Evolutionary conservation across 805 yeast genomes (phyloP).

Genomic region (Barnettozyma californica): DNA sequence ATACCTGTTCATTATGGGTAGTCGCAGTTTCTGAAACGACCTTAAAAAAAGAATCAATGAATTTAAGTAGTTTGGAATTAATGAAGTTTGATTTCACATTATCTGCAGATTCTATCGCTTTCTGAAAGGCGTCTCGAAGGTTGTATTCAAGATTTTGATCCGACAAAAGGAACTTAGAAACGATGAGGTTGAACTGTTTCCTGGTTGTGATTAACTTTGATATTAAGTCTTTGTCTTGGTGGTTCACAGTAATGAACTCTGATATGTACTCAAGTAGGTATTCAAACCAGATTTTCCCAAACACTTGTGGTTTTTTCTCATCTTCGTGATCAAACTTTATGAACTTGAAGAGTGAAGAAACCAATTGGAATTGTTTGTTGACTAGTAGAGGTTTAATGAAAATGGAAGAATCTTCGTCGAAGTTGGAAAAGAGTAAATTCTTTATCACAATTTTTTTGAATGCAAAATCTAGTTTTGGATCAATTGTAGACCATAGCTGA

Average conservation of each 20-base stretch:
- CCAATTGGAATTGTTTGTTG: conserved; percentile 3
- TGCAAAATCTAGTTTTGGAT: background rate
- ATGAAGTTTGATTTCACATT: conserved; percentile 4
- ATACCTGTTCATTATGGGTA: background rate
- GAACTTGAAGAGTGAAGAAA: conserved; percentile 12
- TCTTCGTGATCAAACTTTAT: conserved; percentile 7
- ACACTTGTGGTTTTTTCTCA: background rate
- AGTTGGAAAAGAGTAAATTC: conserved; percentile 9
- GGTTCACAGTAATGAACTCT: conserved; percentile 3
- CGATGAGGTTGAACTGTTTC: conserved; percentile 11
- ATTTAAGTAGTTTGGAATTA: conserved; percentile 12
- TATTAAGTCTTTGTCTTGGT: conserved; percentile 9
- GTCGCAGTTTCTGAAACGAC: background rate
- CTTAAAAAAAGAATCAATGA: conserved; percentile 19
- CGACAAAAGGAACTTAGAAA: conserved; percentile 7
- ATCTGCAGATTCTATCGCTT: conserved; percentile 6
- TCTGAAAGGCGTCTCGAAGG: conserved; percentile 19
- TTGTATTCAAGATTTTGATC: conserved; percentile 16
- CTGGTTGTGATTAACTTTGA: conserved; percentile 14
- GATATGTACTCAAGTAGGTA: conserved; percentile 12
- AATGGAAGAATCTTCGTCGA: conserved; percentile 1
- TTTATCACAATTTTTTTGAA: conserved; percentile 2
- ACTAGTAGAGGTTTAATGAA: conserved; percentile 14
- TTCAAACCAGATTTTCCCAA: conserved; percentile 12
- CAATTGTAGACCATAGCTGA: conserved; percentile 12